Percentiles rank a stretch among this genome's conserved stretches.
phyloP scores from a whole-genome alignment of 1,284 basidiomycete species.

The Prillingera fragicola region DNA sequence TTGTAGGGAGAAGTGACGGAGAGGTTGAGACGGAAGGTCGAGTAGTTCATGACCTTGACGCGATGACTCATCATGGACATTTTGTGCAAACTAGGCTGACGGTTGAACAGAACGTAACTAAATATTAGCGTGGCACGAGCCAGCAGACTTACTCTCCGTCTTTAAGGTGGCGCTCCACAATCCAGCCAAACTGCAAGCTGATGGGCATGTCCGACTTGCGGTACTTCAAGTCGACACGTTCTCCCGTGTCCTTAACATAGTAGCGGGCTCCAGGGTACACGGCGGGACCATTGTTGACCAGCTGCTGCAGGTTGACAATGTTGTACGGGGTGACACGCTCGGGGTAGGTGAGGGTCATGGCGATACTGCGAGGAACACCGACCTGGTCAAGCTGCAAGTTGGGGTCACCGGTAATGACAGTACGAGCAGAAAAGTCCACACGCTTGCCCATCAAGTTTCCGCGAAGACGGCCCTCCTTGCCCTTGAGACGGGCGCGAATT shows the following conservation, averaged over 20 bases:
- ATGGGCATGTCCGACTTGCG: constrained; percentile 97
- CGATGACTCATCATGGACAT: constrained; percentile 99
- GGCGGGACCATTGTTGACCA: constrained; percentile 94
- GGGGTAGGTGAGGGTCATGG: constrained; percentile 96
- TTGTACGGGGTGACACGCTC: constrained; percentile 99
- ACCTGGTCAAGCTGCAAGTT: constrained; percentile 96
- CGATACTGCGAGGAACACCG: constrained; percentile 94
- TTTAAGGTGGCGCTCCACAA: constrained; percentile 95
- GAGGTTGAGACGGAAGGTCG: constrained; percentile 60
- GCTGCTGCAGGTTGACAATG: constrained; percentile 85
- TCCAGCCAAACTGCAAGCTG: constrained; percentile 91
- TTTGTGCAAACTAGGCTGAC: constrained; percentile 96
- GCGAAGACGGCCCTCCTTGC: constrained; percentile 97
- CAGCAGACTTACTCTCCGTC: constrained; percentile 79
- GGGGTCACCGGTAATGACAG: constrained; percentile 98
- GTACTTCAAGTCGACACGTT: constrained; percentile 95
- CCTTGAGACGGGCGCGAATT: constrained; percentile 95
- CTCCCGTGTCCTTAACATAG: constrained; percentile 95
- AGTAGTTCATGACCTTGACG: constrained; percentile 96
- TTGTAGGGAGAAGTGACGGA: constrained; percentile 55
- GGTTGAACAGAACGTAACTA: constrained; percentile 94
- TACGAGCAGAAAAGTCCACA: constrained; percentile 97
- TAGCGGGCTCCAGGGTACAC: constrained; percentile 95
- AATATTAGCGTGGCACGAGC: constrained; percentile 5
- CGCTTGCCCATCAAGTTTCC: constrained; percentile 98